Evolutionary conservation across 2,329 filamentous ascomycete species (phyloP), one percentile per base, ranked within the genome.

Genomic region (Penicillium sp.): DNA sequence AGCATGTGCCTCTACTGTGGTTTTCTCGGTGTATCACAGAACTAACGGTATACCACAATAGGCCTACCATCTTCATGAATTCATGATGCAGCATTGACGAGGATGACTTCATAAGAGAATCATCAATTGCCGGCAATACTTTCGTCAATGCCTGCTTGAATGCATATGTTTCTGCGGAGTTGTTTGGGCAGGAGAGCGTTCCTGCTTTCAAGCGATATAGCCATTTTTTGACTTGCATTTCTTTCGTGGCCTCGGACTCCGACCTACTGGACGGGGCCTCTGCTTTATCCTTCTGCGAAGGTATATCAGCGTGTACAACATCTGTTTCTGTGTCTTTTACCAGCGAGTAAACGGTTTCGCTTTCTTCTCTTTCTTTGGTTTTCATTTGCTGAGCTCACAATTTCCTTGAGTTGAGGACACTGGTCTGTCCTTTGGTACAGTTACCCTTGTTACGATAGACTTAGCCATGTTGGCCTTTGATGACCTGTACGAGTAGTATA

Each of bases 161-260:
- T 34, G 40, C 48, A 55, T 44, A 50, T 41, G 38, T 55, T 34
- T 35, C 31, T 30, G 31, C 14, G 54, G 53, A 50, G 54, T 59
- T 57, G 14, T 30, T 43, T 35, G 16, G 28, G 43, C 52, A 30
- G 31, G 42, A 44, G 36, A 46, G 40, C 50, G 47, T 52, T 48
- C 45, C 33, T 57, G 55, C 49, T 53, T 56, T 60, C 14, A 48
- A 58, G 49, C 56, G 51, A 46, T 45, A 41, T 43, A 50, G 48
- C 47, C 30, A 53, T 49, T 53, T 49, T 41, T 41, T 36, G 35
- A 42, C 34, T 50, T 55, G 46, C 29, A 45, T 48, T 56, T 58
- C 40, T 14, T 13, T 13, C 40, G 46, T 58, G 42, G 35, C 52
- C 41, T 49, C 33, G n/a, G n/a, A n/a, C n/a, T n/a, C n/a, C n/a